These are phyloP conservation scores for Hypoxylon sp. DNA, from an alignment of 2,329 filamentous ascomycete genomes.

Conservation along the genomic window DNA sequence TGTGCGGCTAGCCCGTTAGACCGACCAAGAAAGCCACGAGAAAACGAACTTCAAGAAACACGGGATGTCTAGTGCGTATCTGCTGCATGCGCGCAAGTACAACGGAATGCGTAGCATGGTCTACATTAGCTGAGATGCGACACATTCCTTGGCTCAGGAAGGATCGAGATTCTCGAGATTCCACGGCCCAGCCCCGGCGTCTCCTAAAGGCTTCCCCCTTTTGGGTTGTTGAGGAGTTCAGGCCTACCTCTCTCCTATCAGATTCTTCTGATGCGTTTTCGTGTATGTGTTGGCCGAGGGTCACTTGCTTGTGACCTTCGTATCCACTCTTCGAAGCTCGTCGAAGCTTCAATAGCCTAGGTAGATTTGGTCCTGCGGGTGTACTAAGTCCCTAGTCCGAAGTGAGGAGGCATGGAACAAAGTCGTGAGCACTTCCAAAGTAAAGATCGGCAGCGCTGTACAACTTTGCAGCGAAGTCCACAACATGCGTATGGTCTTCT, in stretches of 20 bases:
- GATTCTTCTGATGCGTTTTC: conserved; percentile 19
- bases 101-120: conserved; percentile 29
- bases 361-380: neutral
- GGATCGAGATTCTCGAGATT: conserved; percentile 45
- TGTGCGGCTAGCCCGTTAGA: conserved; percentile 26
- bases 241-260: conserved; percentile 7
- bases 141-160: conserved; percentile 33
- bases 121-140: conserved; percentile 40
- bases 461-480: conserved; percentile 1
- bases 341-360: conserved; percentile 15
- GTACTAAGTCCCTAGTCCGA: conserved; percentile 7
- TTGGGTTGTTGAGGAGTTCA: conserved; percentile 2
- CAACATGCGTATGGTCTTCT: neutral
- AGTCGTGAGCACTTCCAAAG: conserved; percentile 7
- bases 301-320: conserved; percentile 8
- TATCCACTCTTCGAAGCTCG: conserved; percentile 4
- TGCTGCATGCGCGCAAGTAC: conserved; percentile 19
- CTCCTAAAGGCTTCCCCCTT: conserved; percentile 17
- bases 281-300: conserved; percentile 13
- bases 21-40: conserved; percentile 27
- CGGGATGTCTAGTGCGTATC: conserved; percentile 28
- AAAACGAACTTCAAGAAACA: conserved; percentile 36
- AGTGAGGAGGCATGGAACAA: conserved; percentile 9
- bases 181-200: conserved; percentile 19
- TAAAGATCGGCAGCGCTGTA: conserved; percentile 17